Conservation (phyloP, 257 asterid genomes). For the Solanum clarkiae region DNA sequence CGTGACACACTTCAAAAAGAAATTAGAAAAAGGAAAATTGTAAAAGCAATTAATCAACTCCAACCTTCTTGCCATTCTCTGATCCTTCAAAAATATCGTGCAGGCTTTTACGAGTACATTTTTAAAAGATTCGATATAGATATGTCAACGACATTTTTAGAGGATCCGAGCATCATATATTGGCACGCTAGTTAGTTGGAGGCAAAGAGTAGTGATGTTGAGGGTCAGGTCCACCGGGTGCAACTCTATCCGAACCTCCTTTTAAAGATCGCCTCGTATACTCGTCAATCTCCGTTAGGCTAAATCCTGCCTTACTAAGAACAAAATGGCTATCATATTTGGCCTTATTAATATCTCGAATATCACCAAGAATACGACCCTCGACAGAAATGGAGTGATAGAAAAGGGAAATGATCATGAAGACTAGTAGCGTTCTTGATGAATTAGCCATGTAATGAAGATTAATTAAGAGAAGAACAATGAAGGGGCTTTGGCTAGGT, state of each 20-base stretch:
- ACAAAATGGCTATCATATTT: constrained; percentile 1
- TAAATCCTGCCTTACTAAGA: constrained; percentile 19
- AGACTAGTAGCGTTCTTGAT: not conserved
- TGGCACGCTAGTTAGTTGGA: not conserved
- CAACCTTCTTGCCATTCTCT: not conserved
- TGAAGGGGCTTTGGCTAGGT: not conserved
- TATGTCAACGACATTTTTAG: not conserved
- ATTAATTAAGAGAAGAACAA: not conserved
- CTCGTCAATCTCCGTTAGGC: constrained; percentile 5
- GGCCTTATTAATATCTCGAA: not conserved
- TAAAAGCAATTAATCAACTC: not conserved
- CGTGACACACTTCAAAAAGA: not conserved
- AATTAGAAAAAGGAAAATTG: not conserved
- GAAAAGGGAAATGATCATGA: not conserved
- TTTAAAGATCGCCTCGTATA: constrained; percentile 18
- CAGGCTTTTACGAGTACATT: not conserved
- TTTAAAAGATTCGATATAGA: not conserved
- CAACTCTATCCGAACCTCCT: constrained; percentile 4
- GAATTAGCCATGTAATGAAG: constrained; percentile 16
- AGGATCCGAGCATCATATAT: not conserved
- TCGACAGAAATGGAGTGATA: not conserved
- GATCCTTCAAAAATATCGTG: not conserved
- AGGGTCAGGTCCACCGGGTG: constrained; percentile 39
- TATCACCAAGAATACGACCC: constrained; percentile 8
- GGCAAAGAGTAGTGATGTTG: constrained; percentile 24